Conservation (phyloP, 176 grass and related monocot species). For the Ampelocalamus luodianensis region DNA sequence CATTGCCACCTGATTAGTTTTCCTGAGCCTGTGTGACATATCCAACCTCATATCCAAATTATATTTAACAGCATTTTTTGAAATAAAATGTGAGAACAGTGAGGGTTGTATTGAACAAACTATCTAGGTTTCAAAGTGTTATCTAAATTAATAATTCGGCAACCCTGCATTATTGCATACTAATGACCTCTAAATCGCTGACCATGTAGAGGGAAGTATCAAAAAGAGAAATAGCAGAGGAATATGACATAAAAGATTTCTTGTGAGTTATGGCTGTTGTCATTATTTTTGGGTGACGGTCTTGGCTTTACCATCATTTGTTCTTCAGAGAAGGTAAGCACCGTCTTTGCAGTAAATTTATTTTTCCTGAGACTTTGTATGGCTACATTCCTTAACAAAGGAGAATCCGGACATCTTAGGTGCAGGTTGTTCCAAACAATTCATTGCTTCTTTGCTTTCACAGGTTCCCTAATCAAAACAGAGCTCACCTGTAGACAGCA, state of each 20-base stretch:
- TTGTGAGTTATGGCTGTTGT: constrained; percentile 28
- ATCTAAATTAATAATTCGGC: not conserved
- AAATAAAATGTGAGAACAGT: not conserved
- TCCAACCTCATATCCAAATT: not conserved
- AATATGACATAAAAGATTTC: constrained; percentile 28
- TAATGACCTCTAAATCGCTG: not conserved
- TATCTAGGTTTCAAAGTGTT: not conserved
- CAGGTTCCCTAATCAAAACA: no score
- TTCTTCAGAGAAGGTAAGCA: constrained; percentile 7
- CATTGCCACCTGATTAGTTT: not conserved
- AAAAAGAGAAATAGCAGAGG: constrained; percentile 44
- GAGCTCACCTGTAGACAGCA: no score
- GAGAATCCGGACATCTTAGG: not conserved
- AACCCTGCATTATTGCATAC: constrained; percentile 20
- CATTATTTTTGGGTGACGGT: constrained; percentile 17
- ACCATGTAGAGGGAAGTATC: constrained; percentile 48
- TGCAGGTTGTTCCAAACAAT: no score
- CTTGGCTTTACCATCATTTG: not conserved
- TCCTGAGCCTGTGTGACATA: not conserved
- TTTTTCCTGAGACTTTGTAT: not conserved
- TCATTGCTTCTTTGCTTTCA: no score
- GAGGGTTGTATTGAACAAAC: not conserved
- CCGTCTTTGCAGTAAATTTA: not conserved
- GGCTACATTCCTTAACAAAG: not conserved
- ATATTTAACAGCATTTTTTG: not conserved